Evolutionary conservation across 164 flowering plant genomes (phyloP).

Genomic region (Vitis labrusca): DNA sequence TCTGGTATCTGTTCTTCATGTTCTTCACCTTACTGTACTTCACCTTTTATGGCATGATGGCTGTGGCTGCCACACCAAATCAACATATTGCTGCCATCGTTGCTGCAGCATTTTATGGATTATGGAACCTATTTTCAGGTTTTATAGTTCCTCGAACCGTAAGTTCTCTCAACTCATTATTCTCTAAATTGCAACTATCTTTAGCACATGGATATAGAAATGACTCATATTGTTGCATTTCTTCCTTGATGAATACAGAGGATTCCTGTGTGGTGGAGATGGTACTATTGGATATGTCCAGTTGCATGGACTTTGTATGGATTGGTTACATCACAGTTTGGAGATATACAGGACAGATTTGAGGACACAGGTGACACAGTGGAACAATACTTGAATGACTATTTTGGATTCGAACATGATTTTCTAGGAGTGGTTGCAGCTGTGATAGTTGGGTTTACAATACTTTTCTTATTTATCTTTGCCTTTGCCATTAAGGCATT

Average conservation of each 20-base stretch:
- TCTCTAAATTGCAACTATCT: neutral
- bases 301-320: constrained; percentile 63
- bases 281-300: constrained; percentile 62
- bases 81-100: constrained; percentile 51
- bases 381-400: constrained; percentile 26
- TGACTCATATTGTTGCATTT: no score
- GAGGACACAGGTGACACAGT: constrained; percentile 22
- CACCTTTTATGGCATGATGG: constrained; percentile 76
- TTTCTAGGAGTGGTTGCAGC: constrained; percentile 40
- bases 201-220: no score
- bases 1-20: constrained; percentile 65
- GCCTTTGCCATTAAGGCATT: constrained; percentile 49
- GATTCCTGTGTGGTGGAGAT: constrained; percentile 50
- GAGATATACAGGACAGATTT: constrained; percentile 20
- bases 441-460: constrained; percentile 32
- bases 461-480: constrained; percentile 47
- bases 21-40: constrained; percentile 61
- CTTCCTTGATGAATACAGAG: constrained; percentile 14
- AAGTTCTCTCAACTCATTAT: constrained; percentile 19
- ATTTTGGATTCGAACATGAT: constrained; percentile 46
- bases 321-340: constrained; percentile 39
- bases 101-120: constrained; percentile 52
- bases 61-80: constrained; percentile 66
- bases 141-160: constrained; percentile 59
- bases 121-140: constrained; percentile 70